Evolutionary conservation across 108 stramenopile species (phyloP), one percentile per base, ranked within the genome.

Genomic region (Nannochloropsis salina): DNA sequence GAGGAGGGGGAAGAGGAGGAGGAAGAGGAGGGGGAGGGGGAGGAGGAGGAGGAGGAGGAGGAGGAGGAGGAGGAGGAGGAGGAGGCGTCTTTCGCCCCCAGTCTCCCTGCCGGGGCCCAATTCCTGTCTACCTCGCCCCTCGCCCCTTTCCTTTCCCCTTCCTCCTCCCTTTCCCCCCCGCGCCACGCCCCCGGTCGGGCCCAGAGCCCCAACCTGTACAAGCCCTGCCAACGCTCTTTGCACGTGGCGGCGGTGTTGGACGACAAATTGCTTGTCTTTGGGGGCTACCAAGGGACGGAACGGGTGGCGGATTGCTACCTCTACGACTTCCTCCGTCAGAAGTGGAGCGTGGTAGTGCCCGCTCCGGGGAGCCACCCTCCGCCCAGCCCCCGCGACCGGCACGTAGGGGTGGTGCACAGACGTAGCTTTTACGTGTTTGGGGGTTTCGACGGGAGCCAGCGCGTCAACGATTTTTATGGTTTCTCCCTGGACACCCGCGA

Each of bases 271-370:
- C 96, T 95, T 84, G 92, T 99, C 5, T 97, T 97, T 89, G 98
- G 91, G 61, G 92, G 92, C 31, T 93, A 90, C 79, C 91, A 92
- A 61, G 92, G 92, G 4, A 94, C 94, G 10, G 92, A 93, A 18
- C 90, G 98, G 18, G 94, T 96, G 8, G 90, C 90, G 43, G 97
- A 98, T 84, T 94, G 96, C 84, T 96, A 95, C 92, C 92, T 90
- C 42, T 98, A 96, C 90, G 93, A 96, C 87, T 94, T 98, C n/a
- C n/a, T 81, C 2, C 41, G 44, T 18, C 80, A 82, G 44, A 9
- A 21, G 20, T 88, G 88, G 88, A 44, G 84, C 22, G 43, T 85
- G 43, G 47, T 51, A 12, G 88, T 88, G 43, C 74, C 44, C n/a
- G 84, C 88, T 9, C 21, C 82, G 10, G 88, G 88, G 43, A 83